Percentiles rank a stretch among this genome's conserved stretches.
These are phyloP conservation scores for Tilletia indica DNA, from an alignment of 1,284 basidiomycete genomes.

Conservation along the genomic window DNA sequence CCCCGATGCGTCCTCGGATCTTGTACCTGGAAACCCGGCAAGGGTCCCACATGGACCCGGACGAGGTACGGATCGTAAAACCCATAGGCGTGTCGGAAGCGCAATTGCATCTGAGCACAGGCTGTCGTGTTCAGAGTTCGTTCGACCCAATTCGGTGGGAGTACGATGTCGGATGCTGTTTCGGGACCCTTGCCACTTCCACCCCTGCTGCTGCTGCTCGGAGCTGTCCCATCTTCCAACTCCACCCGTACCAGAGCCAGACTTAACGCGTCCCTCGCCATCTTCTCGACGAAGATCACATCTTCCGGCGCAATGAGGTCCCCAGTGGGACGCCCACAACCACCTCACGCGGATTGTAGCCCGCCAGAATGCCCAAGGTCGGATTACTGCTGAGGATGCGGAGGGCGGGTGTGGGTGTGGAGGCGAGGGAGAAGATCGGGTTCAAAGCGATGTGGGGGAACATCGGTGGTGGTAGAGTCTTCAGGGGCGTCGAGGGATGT, in stretches of 20 bases:
- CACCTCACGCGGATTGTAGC: neutral
- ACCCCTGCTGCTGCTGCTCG: too few species aligned
- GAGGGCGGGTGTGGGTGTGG: neutral
- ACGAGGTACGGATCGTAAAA: too few species aligned
- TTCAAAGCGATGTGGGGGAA: neutral
- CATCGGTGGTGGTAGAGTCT: neutral
- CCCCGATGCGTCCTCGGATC: slow-evolving; percentile 1
- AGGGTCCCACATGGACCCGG: too few species aligned
- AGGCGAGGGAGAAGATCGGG: neutral
- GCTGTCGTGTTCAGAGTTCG: too few species aligned
- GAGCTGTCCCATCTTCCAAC: too few species aligned
- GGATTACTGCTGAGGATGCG: neutral
- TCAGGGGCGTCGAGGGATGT: too few species aligned
- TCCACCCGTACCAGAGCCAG: neutral
- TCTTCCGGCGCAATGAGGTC: neutral
- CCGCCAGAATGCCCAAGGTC: neutral
- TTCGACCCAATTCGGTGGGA: too few species aligned
- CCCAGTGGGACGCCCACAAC: neutral
- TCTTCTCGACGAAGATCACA: neutral
- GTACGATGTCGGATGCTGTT: too few species aligned
- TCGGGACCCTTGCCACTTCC: too few species aligned
- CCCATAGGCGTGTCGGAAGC: too few species aligned
- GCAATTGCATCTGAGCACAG: too few species aligned
- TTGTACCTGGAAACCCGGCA: too few species aligned
- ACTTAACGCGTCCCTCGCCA: neutral